Evolutionary conservation across 345 rosid genomes (phyloP).

Genomic region (Geranium brycei): DNA sequence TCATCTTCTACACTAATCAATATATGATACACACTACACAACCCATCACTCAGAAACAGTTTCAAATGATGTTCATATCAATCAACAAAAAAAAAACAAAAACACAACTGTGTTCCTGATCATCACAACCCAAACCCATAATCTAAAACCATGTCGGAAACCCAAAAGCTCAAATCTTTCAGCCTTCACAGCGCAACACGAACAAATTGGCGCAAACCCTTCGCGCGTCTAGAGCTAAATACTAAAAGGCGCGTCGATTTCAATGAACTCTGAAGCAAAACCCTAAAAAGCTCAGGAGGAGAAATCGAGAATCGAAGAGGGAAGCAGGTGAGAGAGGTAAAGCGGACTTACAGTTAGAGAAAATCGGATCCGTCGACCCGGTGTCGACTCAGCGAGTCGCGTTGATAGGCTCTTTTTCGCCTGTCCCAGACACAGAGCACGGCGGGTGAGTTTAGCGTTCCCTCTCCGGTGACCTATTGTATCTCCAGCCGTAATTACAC

Average conservation of each 20-base stretch:
- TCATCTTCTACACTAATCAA: too few species aligned
- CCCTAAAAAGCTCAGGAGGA: not conserved
- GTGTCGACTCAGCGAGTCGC: not conserved
- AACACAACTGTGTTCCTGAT: too few species aligned
- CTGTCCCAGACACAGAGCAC: not conserved
- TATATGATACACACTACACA: too few species aligned
- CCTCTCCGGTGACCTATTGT: not conserved
- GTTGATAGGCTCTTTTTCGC: not conserved
- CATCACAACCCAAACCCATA: too few species aligned
- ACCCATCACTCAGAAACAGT: too few species aligned
- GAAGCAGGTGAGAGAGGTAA: not conserved
- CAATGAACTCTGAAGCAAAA: not conserved
- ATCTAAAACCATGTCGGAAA: too few species aligned
- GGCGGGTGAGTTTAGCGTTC: not conserved
- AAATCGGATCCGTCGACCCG: not conserved
- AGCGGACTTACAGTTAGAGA: not conserved
- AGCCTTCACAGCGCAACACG: too few species aligned
- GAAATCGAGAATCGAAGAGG: not conserved
- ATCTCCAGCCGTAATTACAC: not conserved
- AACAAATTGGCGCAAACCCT: too few species aligned
- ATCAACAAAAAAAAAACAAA: too few species aligned
- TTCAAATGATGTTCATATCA: too few species aligned
- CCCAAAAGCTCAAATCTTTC: too few species aligned
- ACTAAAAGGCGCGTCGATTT: not conserved
- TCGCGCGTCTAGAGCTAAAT: not conserved